phyloP scores from a whole-genome alignment of 345 rosid genomes.

The Salix udensis region DNA sequence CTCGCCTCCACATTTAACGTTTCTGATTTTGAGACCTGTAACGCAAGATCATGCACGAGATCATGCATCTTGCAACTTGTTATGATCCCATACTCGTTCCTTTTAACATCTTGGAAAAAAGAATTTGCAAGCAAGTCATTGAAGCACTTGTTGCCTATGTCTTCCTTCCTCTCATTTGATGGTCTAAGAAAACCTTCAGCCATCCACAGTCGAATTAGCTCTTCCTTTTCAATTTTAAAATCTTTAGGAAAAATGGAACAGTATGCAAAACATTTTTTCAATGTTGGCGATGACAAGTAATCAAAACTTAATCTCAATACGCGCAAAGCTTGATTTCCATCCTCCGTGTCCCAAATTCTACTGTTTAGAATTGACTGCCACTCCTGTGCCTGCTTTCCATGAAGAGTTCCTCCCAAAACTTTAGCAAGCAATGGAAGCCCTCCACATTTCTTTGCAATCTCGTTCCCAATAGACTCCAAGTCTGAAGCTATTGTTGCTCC shows the following conservation, averaged over 20 bases:
- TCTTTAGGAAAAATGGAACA: constrained; percentile 10
- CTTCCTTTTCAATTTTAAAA: neutral
- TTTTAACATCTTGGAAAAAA: constrained; percentile 22
- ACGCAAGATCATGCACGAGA: constrained; percentile 16
- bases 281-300: neutral
- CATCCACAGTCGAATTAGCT: constrained; percentile 11
- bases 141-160: constrained; percentile 21
- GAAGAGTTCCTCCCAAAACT: constrained; percentile 9
- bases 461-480: constrained; percentile 8
- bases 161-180: neutral
- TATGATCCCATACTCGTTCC: neutral
- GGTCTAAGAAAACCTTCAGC: constrained; percentile 11
- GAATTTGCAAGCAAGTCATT: constrained; percentile 16
- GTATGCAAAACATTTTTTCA: constrained; percentile 17
- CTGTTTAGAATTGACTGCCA: constrained; percentile 14
- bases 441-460: constrained; percentile 17
- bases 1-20: neutral
- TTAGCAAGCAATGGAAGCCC: constrained; percentile 19
- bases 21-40: constrained; percentile 8
- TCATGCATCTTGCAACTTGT: constrained; percentile 9
- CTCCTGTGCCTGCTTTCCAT: neutral
- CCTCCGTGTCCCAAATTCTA: neutral
- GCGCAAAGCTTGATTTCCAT: neutral
- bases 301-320: constrained; percentile 12
- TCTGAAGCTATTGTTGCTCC: too few relatives aligned